Evolutionary conservation across 2,329 filamentous ascomycete species (phyloP), one percentile per base, ranked within the genome.

Genomic region (Hymenoscyphus fructigenus): DNA sequence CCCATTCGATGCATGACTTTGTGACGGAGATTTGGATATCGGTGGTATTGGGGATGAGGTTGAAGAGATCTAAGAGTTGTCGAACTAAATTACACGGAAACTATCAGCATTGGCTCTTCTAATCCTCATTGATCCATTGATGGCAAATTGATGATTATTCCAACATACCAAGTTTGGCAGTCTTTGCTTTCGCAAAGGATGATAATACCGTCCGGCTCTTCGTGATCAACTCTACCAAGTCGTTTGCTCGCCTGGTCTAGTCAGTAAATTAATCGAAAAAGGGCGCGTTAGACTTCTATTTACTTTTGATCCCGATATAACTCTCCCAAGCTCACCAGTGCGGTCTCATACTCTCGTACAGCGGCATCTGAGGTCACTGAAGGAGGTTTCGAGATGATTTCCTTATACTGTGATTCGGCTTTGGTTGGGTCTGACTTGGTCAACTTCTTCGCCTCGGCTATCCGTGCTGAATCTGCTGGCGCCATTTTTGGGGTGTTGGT

Each of bases 1-100:
- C 95, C 95, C 95, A 99, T 82, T 98, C 94, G 88, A 99, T 99
- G 83, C 93, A 98, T 80, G 95, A 97, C 81, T 97, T 97, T 75
- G 95, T 99, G 74, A 97, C 92, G 78, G 89, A 83, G 78, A 97
- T 93, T 82, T 99, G 95, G 76, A 90, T 91, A 78, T 99, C 95
- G 82, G 91, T 91, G 73, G 92, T 95, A 80, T 97, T 91, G 75
- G 96, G 95, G 73, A 98, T 97, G 75, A 91, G 87, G 74, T 91
- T 88, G 84, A 98, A 95, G 78, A 97, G 88, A 79, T 99, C 95
- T 78, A 99, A 91, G 29, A 99, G 88, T 81, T 97, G 93, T 73
- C 95, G 94, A 72, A 99, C 95, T 97, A 57, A 59, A 61, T 34
- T n/a, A 17, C 36, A 9, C 44, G 65, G 41, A 58, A 59, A 58